Base-by-base conservation (phyloP, 441 rosid genomes). In the Pelargonium fulgidum region DNA sequence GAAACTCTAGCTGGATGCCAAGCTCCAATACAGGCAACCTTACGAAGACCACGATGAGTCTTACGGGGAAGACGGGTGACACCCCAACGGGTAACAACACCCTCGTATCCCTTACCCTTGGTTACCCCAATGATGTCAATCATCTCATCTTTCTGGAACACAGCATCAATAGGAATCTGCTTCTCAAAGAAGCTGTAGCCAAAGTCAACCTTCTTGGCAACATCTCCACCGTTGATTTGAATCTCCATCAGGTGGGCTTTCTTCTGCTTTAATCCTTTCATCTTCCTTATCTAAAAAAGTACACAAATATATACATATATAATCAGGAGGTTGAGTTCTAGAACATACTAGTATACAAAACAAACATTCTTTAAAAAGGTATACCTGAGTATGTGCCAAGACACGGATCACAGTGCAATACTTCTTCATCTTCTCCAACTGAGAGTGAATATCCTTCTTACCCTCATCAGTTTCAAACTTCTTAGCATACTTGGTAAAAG, bases 1-100 rank as follows among this genome's bases (percentile, higher is more conserved):
- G 98, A 92, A 19, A 92, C 98, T 77, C 98, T 88, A 16, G 96
- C 96, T 39, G 97, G 97, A 87, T 92, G 96, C 97, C 97, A 92
- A 10, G 97, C 96, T 65, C 94, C 97, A 39, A 92, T 89, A 84
- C 97, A 92, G 66, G 97, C 96, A 13, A 92, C 97, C 87, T 92
- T 89, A 20, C 96, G 91, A 17, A 92, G 92, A 80, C 97, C 97
- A 45, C 97, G 84, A 72, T 92, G 98, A 71, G 98, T 92, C 83
- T 92, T 92, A 52, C 98, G 92, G 22, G 97, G 97, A 50, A 91
- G 91, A 45, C 97, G 88, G 12, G 97, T 91, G 7, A 89, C 97
- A 70, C 97, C 97, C 96, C 96, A 92, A 66, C 97, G 91, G 26
- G 97, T 89, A 24, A 92, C 96, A 72, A 92, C 97, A 75, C 97